Conservation (phyloP, 2,329 filamentous ascomycete genomes). For the Lachnellula arida region DNA sequence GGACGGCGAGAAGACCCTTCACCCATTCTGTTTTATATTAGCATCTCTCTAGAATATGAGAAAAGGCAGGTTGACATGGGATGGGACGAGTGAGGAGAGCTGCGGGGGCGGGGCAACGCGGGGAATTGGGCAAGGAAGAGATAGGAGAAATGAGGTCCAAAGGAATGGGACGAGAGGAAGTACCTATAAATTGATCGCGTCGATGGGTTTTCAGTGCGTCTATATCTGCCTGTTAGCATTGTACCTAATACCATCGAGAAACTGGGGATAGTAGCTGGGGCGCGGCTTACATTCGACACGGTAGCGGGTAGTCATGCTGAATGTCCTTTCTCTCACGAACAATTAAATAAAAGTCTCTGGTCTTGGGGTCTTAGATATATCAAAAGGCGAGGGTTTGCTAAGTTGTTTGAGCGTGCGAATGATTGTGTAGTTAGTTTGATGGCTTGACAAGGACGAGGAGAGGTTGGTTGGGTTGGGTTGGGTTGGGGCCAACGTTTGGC, state of each 20-base stretch:
- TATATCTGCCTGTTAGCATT: conserved; percentile 26
- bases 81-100: background rate
- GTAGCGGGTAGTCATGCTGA: conserved; percentile 57
- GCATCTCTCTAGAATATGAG: background rate
- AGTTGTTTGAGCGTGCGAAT: too few species aligned
- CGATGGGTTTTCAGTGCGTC: conserved; percentile 77
- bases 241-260: background rate
- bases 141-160: background rate
- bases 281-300: conserved; percentile 64
- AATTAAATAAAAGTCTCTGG: too few species aligned
- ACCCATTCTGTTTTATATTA: conserved; percentile 69
- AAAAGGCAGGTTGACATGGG: background rate
- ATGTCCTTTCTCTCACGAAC: too few species aligned
- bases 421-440: too few species aligned
- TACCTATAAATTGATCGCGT: conserved; percentile 82
- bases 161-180: conserved; percentile 12
- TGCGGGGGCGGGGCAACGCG: background rate
- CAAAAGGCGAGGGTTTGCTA: too few species aligned
- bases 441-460: too few species aligned
- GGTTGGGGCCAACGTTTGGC: too few species aligned
- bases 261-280: too few species aligned
- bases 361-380: too few species aligned
- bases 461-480: too few species aligned
- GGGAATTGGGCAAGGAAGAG: background rate
- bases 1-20: conserved; percentile 88